Base-by-base conservation (phyloP, 768 basidiomycete genomes). In the Boletus huronensis region DNA sequence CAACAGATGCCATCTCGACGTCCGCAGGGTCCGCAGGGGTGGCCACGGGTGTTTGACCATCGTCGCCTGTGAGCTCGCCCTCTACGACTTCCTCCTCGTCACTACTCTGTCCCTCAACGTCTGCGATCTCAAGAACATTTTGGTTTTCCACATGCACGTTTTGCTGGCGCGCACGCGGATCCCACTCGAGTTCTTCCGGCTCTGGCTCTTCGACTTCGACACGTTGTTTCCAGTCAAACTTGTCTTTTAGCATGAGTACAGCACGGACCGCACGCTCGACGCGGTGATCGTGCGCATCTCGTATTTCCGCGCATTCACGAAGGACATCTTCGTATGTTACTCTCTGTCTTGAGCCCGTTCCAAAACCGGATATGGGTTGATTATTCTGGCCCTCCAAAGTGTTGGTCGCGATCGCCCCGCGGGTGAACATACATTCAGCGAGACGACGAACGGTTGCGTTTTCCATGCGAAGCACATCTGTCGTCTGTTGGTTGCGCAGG, bases 201-300 rank as follows among this genome's bases (percentile, higher is more conserved):
- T 90, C 88, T 58, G 88, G 88, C 14, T 83, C 81, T 62, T 86
- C 84, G 13, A 90, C 88, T 56, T 82, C 83, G 21, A 92, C 86
- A n/a, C 90, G 77, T 59, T 83, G 81, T 66, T 84, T 85, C 87
- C 89, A 90, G 44, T 92, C 88, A 66, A 85, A 92, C 68, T 82
- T 87, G 52, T 93, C 90, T 54, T 80, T 74, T 8, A 93, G 73
- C 80, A 93, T 85, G 36, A 76, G 77, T 10, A 93, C 90, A 0
- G 91, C 90, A 40, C 85, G 76, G n/a, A 87, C 79, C 0, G 90
- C 90, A 11, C 90, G 77, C 55, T 90, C 88, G 3, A 87, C 86
- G 6, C 89, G 79, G 43, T 74, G 75, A 68, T 93, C 90, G 60
- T 93, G 90, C 23, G 83, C 87, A 9, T 74, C 74, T 21, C 82